Evolutionary conservation across 768 basidiomycete species (phyloP).

Genomic region (Lactarius evosmus): DNA sequence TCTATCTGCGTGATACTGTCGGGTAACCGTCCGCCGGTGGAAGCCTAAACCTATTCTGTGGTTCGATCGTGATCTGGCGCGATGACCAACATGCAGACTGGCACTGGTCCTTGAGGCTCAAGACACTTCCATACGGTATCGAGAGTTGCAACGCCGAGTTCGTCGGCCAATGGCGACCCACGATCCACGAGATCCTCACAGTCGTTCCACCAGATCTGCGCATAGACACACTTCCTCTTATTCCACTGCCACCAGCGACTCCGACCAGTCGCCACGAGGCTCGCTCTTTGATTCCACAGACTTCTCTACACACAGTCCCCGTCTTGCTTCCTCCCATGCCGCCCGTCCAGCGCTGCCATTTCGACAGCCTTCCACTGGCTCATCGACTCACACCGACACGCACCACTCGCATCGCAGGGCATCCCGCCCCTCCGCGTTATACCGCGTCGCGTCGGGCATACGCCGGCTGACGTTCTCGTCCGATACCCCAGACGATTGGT

Average conservation of each 20-base stretch:
- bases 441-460: slow-evolving; percentile 14
- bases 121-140: too few relatives aligned
- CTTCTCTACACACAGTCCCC: background rate
- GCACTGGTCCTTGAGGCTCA: too few relatives aligned
- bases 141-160: too few relatives aligned
- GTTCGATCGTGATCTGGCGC: background rate
- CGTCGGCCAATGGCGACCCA: background rate
- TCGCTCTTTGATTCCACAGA: background rate
- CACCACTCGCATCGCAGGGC: background rate
- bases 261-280: background rate
- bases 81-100: too few relatives aligned
- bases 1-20: too few relatives aligned
- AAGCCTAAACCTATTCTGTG: background rate
- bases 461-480: slow-evolving; percentile 1
- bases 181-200: background rate
- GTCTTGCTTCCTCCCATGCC: background rate
- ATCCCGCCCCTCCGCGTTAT: slow-evolving; percentile 6
- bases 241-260: background rate
- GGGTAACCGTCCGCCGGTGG: too few relatives aligned
- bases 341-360: background rate
- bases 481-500: slow-evolving; percentile 16
- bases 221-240: background rate
- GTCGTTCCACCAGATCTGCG: background rate
- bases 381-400: background rate
- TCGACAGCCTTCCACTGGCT: background rate